Evolutionary conservation across 352 stramenopile species (phyloP).

Genomic region (Globisporangium middletonii): DNA sequence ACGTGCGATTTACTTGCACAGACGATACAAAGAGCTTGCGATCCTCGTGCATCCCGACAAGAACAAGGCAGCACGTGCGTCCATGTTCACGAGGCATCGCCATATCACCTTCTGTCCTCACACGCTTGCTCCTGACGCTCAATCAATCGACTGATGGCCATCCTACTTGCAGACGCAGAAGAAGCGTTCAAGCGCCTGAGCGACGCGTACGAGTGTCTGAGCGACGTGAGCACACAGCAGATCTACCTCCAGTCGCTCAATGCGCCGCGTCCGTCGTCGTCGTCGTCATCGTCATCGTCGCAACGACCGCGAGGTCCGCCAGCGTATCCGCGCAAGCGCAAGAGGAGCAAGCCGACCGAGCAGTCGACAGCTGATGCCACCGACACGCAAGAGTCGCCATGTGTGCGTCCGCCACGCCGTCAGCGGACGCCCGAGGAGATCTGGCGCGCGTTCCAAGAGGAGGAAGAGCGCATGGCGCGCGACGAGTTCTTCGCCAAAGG

Average conservation of each 20-base stretch:
- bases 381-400: not conserved
- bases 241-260: conserved; percentile 42
- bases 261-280: conserved; percentile 1
- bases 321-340: conserved; percentile 18
- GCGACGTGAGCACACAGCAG: conserved; percentile 36
- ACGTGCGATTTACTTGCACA: not conserved
- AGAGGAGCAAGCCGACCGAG: conserved; percentile 11
- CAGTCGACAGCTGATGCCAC: not conserved
- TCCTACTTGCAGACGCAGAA: conserved; percentile 37
- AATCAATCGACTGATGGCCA: not conserved
- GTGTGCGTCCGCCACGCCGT: conserved; percentile 9
- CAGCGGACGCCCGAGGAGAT: conserved; percentile 58
- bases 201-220: conserved; percentile 70
- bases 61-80: conserved; percentile 30
- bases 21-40: conserved; percentile 45
- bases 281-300: not conserved
- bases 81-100: not conserved
- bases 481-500: conserved; percentile 51
- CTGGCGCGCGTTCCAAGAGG: conserved; percentile 55
- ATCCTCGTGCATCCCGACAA: conserved; percentile 60
- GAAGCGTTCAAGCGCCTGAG: conserved; percentile 76
- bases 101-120: not conserved
- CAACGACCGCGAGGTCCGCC: not conserved
- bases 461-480: conserved; percentile 63
- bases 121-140: not conserved